Evolutionary conservation across 148 eudicot genomes (phyloP), one percentile per base, ranked within the genome.

Genomic region (Tetragonia tetragonoides): DNA sequence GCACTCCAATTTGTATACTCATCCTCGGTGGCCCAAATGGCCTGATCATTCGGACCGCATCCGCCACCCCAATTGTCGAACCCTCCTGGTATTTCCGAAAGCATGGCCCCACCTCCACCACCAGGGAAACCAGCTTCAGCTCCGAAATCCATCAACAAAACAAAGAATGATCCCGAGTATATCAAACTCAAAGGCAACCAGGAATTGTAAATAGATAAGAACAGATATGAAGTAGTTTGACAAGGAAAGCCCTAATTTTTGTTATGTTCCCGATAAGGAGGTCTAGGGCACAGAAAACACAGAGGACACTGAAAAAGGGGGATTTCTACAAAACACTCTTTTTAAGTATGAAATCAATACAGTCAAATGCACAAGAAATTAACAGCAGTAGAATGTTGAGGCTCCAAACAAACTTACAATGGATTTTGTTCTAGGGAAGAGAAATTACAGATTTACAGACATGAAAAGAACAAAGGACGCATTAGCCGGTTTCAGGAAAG

Each of bases 21-120:
- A 59, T 86, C 88, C 68, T 86, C 88, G 15, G 88, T 86, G 5
- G 88, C 88, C 88, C 86, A 86, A 64, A 86, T 83, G 56, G 82
- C 83, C 57, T 83, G 84, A 76, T 86, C 88, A 72, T 80, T 75
- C 10, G 57, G 69, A 75, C 59, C 75, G 24, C 68, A 44, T 23
- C 16, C 65, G 38, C 66, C 59, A n/a, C 70, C 83, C 88, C 86
- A 86, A 83, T 63, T 77, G 53, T 82, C 85, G 64, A 61, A 79
- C 5, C 28, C 59, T 15, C 72, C 74, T 14, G 42, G 56, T 14
- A 64, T 57, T 17, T 79, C 81, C 14, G 77, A 44, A 16, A 72
- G n/a, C 37, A 34, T 5, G 12, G 69, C 59, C 59, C 66, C 72
- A 76, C 63, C 23, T 75, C 38, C 61, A 18, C 63, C 80, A 51